Conservation (phyloP, 108 stramenopile genomes). For the Fistulifera pelliculosa region DNA sequence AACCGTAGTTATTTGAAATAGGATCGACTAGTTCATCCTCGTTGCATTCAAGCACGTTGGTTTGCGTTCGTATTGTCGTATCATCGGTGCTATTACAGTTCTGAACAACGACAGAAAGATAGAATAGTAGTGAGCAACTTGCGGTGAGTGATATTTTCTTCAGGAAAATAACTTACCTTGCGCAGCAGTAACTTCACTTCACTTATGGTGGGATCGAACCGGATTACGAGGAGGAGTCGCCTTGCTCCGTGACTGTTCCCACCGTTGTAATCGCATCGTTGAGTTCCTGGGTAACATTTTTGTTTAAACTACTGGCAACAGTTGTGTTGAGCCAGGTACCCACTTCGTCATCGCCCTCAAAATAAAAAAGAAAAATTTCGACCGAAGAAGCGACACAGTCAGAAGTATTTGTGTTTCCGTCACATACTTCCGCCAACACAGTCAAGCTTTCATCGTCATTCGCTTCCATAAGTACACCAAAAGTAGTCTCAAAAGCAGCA, state of each 20-base stretch:
- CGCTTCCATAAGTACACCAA: too few relatives aligned
- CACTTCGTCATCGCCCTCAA: not conserved
- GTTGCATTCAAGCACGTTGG: not conserved
- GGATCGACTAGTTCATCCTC: not conserved
- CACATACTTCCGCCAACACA: not conserved
- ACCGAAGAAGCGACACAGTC: not conserved
- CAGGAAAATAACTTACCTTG: too few relatives aligned
- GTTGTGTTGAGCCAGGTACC: not conserved
- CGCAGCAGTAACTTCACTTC: slow-evolving; percentile 3
- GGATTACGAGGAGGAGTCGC: slow-evolving; percentile 5
- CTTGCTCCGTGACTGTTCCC: slow-evolving; percentile 11
- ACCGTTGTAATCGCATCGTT: not conserved
- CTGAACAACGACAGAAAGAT: too few relatives aligned
- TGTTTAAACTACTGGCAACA: not conserved
- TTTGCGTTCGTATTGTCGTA: not conserved
- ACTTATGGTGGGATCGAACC: slow-evolving; percentile 16
- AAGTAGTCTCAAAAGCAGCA: too few relatives aligned
- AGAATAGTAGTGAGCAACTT: too few relatives aligned
- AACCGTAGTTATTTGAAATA: slow-evolving; percentile 8
- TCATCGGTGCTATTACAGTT: not conserved
- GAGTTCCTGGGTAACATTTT: not conserved
- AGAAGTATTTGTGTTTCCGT: not conserved
- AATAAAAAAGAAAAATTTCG: slow-evolving; percentile 1
- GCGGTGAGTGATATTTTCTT: too few relatives aligned
- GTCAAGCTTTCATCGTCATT: too few relatives aligned